Evolutionary conservation across 2,329 filamentous ascomycete genomes (phyloP), one percentile per base, ranked within the genome.

Genomic region (Emericellopsis atlantica): DNA sequence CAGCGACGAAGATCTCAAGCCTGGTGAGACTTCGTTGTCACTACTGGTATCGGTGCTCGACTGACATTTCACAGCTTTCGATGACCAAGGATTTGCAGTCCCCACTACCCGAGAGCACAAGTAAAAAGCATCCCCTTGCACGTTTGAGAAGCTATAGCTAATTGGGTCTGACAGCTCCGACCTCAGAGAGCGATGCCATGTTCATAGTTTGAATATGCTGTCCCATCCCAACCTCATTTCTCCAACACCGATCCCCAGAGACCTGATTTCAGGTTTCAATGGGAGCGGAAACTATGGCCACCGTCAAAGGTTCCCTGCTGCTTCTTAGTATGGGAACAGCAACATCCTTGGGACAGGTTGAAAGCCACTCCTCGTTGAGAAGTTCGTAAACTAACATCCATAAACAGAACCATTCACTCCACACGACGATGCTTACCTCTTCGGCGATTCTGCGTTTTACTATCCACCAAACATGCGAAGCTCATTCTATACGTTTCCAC

Each of bases 221-320:
- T 55, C 62, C 9, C 61, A 64, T 39, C 56, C 63, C 14, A 65
- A 60, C 43, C 46, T 64, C 26, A 50, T 51, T 33, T 61, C 59
- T n/a, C 59, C 59, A 5, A 58, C 58, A 8, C 58, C 54, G 6
- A 14, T 15, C 4, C n/a, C 33, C 33, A 16, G 23, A 12, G 40
- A 32, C 5, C 4, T 37, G 9, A 22, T 33, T 21, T 4, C 26
- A 12, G 26, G 15, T 12, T 39, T 21, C 15, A 29, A 32, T 22
- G 26, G 18, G 6, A 39, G 26, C 15, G 14, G 3, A 12, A 9
- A 29, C 6, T 6, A 29, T 12, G 26, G 26, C 6, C 26, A 29
- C 9, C 26, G 26, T 29, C 26, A 29, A 6, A 29, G 26, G 26
- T 29, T 29, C 26, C 12, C 26, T 9, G 33, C 15, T 35, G n/a